Percentiles rank a stretch among this genome's conserved stretches.
phyloP scores from a whole-genome alignment of 2,329 filamentous ascomycete genomes.

The Alternaria panax region DNA sequence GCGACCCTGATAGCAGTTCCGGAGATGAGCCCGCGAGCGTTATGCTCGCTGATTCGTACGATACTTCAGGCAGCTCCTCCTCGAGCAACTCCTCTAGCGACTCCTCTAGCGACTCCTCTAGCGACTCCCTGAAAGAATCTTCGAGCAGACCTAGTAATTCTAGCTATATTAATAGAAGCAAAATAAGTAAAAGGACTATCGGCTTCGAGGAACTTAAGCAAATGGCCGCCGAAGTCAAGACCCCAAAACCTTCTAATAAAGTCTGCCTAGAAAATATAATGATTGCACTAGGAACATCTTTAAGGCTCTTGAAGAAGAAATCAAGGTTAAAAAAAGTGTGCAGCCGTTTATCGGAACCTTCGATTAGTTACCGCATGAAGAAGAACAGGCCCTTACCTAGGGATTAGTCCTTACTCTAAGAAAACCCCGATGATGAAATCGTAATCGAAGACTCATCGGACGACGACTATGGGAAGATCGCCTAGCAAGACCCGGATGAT shows the following conservation, averaged over 20 bases:
- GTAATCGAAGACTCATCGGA: not conserved
- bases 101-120: too few species aligned
- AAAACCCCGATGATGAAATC: not conserved
- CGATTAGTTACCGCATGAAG: not conserved
- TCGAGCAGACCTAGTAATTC: too few species aligned
- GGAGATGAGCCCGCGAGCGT: too few species aligned
- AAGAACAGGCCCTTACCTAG: not conserved
- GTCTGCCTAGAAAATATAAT: not conserved
- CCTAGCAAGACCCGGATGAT: not conserved
- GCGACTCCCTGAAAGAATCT: too few species aligned
- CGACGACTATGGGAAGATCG: not conserved
- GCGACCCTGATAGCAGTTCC: too few species aligned
- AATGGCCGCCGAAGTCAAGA: not conserved
- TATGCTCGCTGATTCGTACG: too few species aligned
- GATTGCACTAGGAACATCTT: not conserved
- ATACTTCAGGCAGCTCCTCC: too few species aligned
- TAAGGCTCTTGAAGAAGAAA: not conserved
- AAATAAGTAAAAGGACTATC: not conserved
- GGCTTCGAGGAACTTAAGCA: not conserved
- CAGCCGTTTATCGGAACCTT: not conserved
- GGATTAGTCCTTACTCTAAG: not conserved
- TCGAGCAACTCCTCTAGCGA: too few species aligned
- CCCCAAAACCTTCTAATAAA: not conserved
- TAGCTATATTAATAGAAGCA: not conserved
- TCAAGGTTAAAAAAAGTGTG: not conserved